Base-by-base conservation (phyloP, 768 basidiomycete genomes). In the Russula vinacea region DNA sequence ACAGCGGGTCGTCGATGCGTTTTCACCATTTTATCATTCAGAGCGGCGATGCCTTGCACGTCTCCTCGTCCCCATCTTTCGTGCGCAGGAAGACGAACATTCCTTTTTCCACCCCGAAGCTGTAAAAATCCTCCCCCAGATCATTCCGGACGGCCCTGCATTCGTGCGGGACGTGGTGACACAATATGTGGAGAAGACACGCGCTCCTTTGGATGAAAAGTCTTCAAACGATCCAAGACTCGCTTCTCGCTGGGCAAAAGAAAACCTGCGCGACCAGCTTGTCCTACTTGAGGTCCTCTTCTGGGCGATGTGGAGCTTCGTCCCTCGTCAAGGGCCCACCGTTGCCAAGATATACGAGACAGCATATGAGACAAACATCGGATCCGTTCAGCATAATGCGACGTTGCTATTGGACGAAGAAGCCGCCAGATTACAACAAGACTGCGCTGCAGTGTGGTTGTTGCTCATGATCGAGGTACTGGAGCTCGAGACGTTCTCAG, bases 231-330 rank as follows among this genome's bases (percentile, higher is more conserved):
- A 89, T 67, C 86, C 86, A 19, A 80, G 79, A 65, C 78, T 78
- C 19, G 86, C 84, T 11, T 80, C 85, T n/a, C 74, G 76, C 45
- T 89, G 86, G 84, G 87, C 83, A 44, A 90, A 88, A 76, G 87
- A 92, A 73, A 88, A 84, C 70, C 71, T 81, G 37, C 84, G 82
- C 70, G 88, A 94, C 70, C 95, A 96, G 73, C 76, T 93, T 47
- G 85, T 86, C 13, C 72, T 94, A 49, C 77, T 97, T 55, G 92
- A 97, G 68, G 84, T 95, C 39, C 78, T 97, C 51, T 98, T 97
- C 74, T 92, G 91, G 84, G 81, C 86, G 5, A 87, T 94, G 83
- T 95, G 89, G 86, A 85, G 83, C 14, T 87, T 84, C 62, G 82
- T 84, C 13, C 74, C 86, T 0, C 87, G 90, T 69, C 81, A 78